phyloP scores from a whole-genome alignment of 768 basidiomycete genomes.

The Vararia minispora region DNA sequence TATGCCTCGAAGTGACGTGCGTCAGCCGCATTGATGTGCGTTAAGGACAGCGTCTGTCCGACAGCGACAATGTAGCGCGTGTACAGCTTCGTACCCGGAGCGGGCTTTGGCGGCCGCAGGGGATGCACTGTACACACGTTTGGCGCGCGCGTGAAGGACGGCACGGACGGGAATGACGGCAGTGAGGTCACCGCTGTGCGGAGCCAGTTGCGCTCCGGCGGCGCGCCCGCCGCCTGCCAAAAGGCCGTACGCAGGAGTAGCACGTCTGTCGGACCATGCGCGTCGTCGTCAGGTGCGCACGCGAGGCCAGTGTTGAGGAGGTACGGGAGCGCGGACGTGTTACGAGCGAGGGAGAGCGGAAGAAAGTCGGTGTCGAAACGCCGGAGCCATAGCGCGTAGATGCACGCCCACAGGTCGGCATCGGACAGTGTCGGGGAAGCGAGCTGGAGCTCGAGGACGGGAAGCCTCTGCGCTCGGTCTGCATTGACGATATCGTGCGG shows the following conservation, averaged over 20 bases:
- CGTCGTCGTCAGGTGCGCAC: slow-evolving; percentile 11
- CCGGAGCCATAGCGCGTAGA: slow-evolving; percentile 33
- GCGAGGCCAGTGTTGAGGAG: slow-evolving; percentile 28
- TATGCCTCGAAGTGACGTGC: slow-evolving; percentile 30
- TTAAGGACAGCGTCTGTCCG: slow-evolving; percentile 21
- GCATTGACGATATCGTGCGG: too few species aligned
- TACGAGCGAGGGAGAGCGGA: slow-evolving; percentile 18
- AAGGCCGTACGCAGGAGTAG: slow-evolving; percentile 33
- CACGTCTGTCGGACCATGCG: slow-evolving; percentile 15
- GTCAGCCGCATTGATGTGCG: slow-evolving; percentile 18
- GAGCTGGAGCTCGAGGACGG: slow-evolving; percentile 11
- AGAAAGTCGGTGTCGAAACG: slow-evolving; percentile 29
- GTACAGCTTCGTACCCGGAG: slow-evolving; percentile 30
- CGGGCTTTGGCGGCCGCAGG: slow-evolving; percentile 37
- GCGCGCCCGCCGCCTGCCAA: slow-evolving; percentile 40
- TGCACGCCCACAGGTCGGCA: slow-evolving; percentile 27
- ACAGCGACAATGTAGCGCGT: slow-evolving; percentile 23
- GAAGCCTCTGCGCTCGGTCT: too few species aligned
- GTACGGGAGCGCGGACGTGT: slow-evolving; percentile 26
- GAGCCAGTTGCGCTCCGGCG: slow-evolving; percentile 23
- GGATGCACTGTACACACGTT: slow-evolving; percentile 40
- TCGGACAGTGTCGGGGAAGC: slow-evolving; percentile 13
- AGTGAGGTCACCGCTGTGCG: slow-evolving; percentile 22
- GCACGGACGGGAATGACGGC: slow-evolving; percentile 25
- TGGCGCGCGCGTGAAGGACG: slow-evolving; percentile 33